Base-by-base conservation (phyloP, 2,329 filamentous ascomycete genomes). In the Nannizzia gypsea region DNA sequence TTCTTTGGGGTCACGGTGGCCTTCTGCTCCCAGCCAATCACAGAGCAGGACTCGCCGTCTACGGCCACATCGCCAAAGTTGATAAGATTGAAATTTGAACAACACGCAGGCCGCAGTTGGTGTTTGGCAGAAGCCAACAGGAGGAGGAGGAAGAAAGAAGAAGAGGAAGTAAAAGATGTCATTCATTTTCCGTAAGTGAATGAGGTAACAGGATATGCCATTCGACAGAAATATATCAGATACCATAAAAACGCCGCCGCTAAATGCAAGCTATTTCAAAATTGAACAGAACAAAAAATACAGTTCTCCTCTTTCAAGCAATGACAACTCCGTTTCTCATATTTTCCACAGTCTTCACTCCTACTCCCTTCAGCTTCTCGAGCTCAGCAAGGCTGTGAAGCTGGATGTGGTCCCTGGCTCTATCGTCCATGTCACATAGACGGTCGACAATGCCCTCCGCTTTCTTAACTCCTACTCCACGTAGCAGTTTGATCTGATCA, bases 371-470 rank as follows among this genome's bases (percentile, higher is more conserved):
- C 61, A 79, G 59, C 36, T 70, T 71, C 56, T 73, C 73, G 50
- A 79, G 59, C 59, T 77, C 71, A 4, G 66, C 65, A 57, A 78
- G 69, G 57, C 67, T 76, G 42, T 67, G 70, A n/a, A 71, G 68
- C 34, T 67, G 69, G 2, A 66, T 61, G 17, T 62, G 63, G 28
- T 65, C 62, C 1, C 59, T 62, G 36, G 60, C 61, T 26, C 62
- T 61, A 13, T 64, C 62, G 50, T 73, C 74, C 70, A 74, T 73
- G 61, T 76, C 73, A 54, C 73, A 74, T 9, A 79, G 70, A 57
- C 74, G 76, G 62, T 78, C 73, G 22, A 78, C 73, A 58, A 79
- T 78, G 0, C 73, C 72, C 62, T 78, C 76, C 3, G 77, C 77
- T 63, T 76, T 78, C 61, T 77, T 78, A 6, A 69, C 70, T 1